These are phyloP conservation scores for Phialophora tarda DNA, from an alignment of 2,329 filamentous ascomycete species.

Conservation along the genomic window DNA sequence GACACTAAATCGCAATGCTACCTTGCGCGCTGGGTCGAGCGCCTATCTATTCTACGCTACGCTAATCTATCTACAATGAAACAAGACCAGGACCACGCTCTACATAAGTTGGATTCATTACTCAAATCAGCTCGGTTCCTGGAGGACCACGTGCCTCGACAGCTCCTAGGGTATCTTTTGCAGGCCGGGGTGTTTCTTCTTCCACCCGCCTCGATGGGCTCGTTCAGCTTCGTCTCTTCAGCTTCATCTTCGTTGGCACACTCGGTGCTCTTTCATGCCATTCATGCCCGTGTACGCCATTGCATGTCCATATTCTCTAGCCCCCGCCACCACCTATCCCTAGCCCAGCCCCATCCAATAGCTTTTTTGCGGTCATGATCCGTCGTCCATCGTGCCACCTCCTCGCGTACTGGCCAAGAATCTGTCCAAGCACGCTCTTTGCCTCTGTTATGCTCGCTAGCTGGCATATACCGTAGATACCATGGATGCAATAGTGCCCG, in stretches of 20 bases:
- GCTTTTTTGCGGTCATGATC: not conserved
- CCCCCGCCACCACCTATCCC: not conserved
- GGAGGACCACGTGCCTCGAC: not conserved
- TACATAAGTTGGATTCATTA: not conserved
- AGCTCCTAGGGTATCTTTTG: not conserved
- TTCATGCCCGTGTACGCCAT: not conserved
- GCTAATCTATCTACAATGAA: conserved; percentile 7
- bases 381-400: not conserved
- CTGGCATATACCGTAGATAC: not conserved
- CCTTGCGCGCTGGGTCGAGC: not conserved
- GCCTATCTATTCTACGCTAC: conserved; percentile 10
- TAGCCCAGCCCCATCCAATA: not conserved
- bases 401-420: no score
- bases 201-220: not conserved
- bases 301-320: not conserved
- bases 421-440: no score
- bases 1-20: not conserved
- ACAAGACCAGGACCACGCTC: not conserved
- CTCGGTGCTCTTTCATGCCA: not conserved
- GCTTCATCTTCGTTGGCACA: not conserved
- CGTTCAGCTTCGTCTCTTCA: not conserved
- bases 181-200: not conserved
- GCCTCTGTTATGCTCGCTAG: not conserved
- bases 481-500: not conserved
- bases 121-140: not conserved